These are phyloP conservation scores for Asterochloris sp. DNA, from an alignment of 139 green algal species.

Conservation along the genomic window DNA sequence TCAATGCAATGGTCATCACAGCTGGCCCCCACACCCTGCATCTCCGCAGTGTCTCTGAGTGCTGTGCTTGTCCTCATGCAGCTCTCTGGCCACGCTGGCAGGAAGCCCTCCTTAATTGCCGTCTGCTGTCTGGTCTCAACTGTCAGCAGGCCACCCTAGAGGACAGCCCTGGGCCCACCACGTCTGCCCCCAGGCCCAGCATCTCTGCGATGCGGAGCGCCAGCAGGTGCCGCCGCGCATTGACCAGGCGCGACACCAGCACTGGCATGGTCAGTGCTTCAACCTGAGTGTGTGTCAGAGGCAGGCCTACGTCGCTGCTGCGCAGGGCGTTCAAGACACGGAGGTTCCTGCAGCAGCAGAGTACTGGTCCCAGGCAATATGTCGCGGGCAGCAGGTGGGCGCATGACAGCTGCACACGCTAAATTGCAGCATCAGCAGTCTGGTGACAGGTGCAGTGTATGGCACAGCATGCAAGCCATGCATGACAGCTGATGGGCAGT, in stretches of 20 bases:
- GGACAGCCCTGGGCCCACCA: constrained; percentile 18
- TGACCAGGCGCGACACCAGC: constrained; percentile 61
- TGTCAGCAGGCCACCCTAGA: background rate
- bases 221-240: constrained; percentile 58
- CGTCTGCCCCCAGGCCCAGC: constrained; percentile 35
- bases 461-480: background rate
- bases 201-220: constrained; percentile 50
- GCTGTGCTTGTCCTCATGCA: no score
- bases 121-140: no score
- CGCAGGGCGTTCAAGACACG: constrained; percentile 77
- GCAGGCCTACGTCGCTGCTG: constrained; percentile 63
- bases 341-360: constrained; percentile 33
- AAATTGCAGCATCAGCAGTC: no score
- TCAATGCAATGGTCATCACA: no score
- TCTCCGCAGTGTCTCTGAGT: no score
- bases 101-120: no score
- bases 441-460: background rate
- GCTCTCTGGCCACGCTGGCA: no score
- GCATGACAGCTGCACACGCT: no score
- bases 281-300: constrained; percentile 75
- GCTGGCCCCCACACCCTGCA: no score
- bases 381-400: no score
- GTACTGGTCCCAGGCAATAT: no score
- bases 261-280: constrained; percentile 53
- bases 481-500: no score